Evolutionary conservation across 2,329 filamentous ascomycete genomes (phyloP), one percentile per base, ranked within the genome.

Genomic region (Diaporthe aspalathi): DNA sequence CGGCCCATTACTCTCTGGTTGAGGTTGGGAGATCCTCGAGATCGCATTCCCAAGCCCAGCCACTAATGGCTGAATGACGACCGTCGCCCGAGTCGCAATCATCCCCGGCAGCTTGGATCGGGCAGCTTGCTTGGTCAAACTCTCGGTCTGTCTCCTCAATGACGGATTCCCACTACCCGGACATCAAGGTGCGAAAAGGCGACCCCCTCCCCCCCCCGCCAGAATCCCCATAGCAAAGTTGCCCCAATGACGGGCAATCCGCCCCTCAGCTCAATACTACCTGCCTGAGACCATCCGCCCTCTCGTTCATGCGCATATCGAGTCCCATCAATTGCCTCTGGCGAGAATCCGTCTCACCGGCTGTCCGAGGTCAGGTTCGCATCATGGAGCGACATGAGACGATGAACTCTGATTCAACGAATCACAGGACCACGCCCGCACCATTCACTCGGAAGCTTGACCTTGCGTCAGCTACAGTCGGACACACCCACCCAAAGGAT

Each of bases 381-480:
- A 50, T 38, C 60, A 43, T 45, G 62, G 29, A 54, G 47, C 47
- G 24, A 67, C 40, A 67, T 72, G 68, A 72, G 63, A 63, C 62
- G 71, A 65, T 40, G 54, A 65, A 62, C 56, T 62, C 56, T 71
- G 65, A 68, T 68, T 52, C 50, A 60, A 50, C 70, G 70, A 71
- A 71, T 71, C 56, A 69, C 65, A 53, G 56, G 68, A 24, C 65
- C 47, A 43, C 27, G 47, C 40, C 52, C 22, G 62, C 63, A 57
- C 68, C 49, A 57, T 40, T 60, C 38, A 29, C 35, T 67, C 52
- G 63, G 63, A 63, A 65, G 63, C 71, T 70, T 70, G 45, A 67
- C 20, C 47, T 53, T 68, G 70, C 45, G 65, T 45, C 45, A 47
- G 47, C 60, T 9, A 29, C 35, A 24, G 53, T 50, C 68, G n/a